These are phyloP conservation scores for Mucor saturninus DNA, from an alignment of 371 early-diverging fungal genomes.

Conservation along the genomic window DNA sequence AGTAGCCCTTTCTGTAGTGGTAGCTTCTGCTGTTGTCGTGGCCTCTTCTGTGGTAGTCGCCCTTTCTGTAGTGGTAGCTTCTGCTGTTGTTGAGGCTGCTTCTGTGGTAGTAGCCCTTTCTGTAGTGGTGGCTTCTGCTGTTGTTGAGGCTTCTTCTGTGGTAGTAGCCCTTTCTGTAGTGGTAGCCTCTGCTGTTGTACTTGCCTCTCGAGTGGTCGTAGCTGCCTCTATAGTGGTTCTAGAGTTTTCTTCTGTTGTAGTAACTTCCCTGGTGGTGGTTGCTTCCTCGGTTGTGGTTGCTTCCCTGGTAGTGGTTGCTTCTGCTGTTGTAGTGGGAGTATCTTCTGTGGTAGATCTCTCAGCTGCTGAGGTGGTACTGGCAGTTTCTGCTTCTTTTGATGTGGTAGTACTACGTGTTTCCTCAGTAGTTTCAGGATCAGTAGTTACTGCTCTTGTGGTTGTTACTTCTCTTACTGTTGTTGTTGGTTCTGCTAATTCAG, in stretches of 20 bases:
- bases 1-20: neutral
- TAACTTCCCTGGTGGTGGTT: neutral
- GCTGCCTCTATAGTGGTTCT: neutral
- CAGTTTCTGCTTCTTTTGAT: slow-evolving; percentile 4
- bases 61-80: neutral
- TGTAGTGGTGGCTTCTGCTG: slow-evolving; percentile 2
- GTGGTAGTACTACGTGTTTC: slow-evolving; percentile 12
- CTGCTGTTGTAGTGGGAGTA: slow-evolving; percentile 4
- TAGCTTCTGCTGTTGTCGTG: neutral
- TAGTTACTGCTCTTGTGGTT: slow-evolving; percentile 5
- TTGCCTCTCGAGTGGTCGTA: slow-evolving; percentile 1
- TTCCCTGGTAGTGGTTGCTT: slow-evolving; percentile 6
- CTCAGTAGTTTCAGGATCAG: neutral
- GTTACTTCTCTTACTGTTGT: neutral
- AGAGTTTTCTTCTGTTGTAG: neutral
- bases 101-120: neutral
- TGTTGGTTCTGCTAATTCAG: slow-evolving; percentile 7
- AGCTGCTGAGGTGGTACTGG: slow-evolving; percentile 1
- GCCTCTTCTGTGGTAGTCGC: neutral
- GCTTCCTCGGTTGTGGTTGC: neutral
- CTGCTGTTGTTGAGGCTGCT: neutral
- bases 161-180: slow-evolving; percentile 4
- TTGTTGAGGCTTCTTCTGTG: neutral
- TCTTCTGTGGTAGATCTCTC: slow-evolving; percentile 2
- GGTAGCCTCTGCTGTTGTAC: slow-evolving; percentile 3